Base-by-base conservation (phyloP, 1,284 basidiomycete species). In the Trichosporon sp. region DNA sequence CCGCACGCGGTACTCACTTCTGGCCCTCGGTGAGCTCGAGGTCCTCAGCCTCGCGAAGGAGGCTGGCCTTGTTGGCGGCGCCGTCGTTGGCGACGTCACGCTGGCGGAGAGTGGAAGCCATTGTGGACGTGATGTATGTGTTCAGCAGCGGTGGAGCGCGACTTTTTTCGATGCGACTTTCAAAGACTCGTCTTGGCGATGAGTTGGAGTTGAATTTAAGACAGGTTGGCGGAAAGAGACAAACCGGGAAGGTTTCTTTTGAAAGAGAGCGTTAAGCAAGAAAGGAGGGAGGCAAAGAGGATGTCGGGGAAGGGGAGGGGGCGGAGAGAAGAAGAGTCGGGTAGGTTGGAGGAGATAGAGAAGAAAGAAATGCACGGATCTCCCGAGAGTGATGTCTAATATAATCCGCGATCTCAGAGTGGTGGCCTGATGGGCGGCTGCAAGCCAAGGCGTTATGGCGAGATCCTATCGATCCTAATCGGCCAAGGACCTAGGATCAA, bases 21-120 rank as follows among this genome's bases (percentile, higher is more conserved):
- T 83, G 74, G 62, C 77, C 79, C 73, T 81, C 78, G 62, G 77
- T 73, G 62, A 78, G 65, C 72, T 83, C 81, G 68, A 77, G 77
- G 65, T 80, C 77, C 65, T 81, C 81, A 34, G 80, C 81, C 67
- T 81, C 78, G 21, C 75, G 72, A 56, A 83, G 67, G 68, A 83
- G 73, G 66, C 76, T 72, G 32, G 73, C 75, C 76, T 83, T 83
- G 72, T 81, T 77, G 56, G 64, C 68, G 27, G 73, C 74, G 44
- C 80, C 80, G 66, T 75, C 62, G 58, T 75, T 72, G 62, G 74
- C 72, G 67, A 71, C 62, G 21, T 66, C 67, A 58, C 82, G 77
- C 71, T 82, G 80, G 72, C 82, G 76, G 51, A 83, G 68, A 29
- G 77, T 75, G 65, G 77, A 58, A 29, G 79, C 76, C 79, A 81